Evolutionary conservation across 2,329 filamentous ascomycete genomes (phyloP).

Genomic region (Cryphonectria parasitica): DNA sequence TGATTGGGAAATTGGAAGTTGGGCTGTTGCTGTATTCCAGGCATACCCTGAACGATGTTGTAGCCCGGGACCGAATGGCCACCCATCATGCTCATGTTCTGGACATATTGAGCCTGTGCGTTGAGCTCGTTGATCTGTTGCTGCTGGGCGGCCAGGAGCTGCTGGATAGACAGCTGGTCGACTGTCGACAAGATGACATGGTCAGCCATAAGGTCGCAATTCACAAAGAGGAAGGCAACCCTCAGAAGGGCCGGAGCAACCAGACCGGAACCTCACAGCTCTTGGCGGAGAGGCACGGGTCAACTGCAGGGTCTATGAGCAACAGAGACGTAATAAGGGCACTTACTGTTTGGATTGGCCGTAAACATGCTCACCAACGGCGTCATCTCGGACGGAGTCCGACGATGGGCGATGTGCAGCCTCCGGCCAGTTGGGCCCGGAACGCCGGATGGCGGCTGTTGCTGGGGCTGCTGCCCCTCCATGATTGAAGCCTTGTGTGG

Average conservation of each 20-base stretch:
- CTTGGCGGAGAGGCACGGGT: neutral
- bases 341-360: conserved; percentile 66
- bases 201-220: conserved; percentile 18
- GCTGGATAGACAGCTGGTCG: conserved; percentile 96
- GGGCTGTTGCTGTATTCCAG: conserved; percentile 76
- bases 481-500: conserved; percentile 52
- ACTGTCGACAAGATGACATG: conserved; percentile 55
- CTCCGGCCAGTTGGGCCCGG: conserved; percentile 82
- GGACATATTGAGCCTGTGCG: conserved; percentile 90
- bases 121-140: conserved; percentile 88
- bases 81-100: conserved; percentile 94
- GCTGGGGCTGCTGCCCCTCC: conserved; percentile 62
- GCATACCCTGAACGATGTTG: conserved; percentile 80
- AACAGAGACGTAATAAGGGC: conserved; percentile 6
- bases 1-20: conserved; percentile 89
- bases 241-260: neutral
- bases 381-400: conserved; percentile 95
- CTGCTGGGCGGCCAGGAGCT: conserved; percentile 17
- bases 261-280: neutral
- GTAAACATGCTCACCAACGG: conserved; percentile 91
- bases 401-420: conserved; percentile 94
- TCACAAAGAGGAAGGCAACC: neutral
- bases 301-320: neutral
- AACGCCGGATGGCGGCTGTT: conserved; percentile 58
- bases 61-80: conserved; percentile 76